Base-by-base conservation (phyloP, 257 asterid species). In the Solanum ossicruentum region DNA sequence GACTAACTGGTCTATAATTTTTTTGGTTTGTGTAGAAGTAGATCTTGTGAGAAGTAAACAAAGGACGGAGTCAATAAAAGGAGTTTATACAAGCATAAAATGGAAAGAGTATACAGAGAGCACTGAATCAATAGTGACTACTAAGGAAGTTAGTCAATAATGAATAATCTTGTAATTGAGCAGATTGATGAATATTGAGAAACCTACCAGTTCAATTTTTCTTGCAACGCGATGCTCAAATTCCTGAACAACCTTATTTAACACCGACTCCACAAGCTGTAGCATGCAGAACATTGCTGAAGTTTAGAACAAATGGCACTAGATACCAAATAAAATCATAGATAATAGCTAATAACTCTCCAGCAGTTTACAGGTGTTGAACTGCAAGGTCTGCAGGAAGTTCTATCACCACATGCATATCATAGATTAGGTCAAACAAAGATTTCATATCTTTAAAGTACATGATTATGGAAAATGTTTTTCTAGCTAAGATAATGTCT, bases 261-360 rank as follows among this genome's bases (percentile, higher is more conserved):
- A 85, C 16, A 97, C 94, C 3, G 99, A 95, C 87, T 95, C 99
- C 63, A 97, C 92, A 79, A 97, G 97, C 99, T 97, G 94, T 63
- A 87, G 83, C 81, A 87, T 82, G 88, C 65, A 87, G 85, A 84
- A 83, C 67, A 26, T 75, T 49, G 32, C 69, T 61, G 83, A 49
- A 49, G 85, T 83, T 77, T 81, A 83, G 84, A 77, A 84, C 61
- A 72, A 87, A 67, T 70, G 43, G 87, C 56, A 66, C 32, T 84
- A 58, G 41, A 69, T 82, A 80, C 82, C 56, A 75, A 85, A 65
- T 71, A 84, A 51, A 81, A 79, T 12, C 80, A 57, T 4, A 87
- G 54, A 69, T 45, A 45, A 20, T 41, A 51, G 32, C 21, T 66
- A 18, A 20, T 28, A 70, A 36, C 66, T 56, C 18, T 12, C 21